Base-by-base conservation (phyloP, 805 yeast genomes). In the Ogataea corticis region DNA sequence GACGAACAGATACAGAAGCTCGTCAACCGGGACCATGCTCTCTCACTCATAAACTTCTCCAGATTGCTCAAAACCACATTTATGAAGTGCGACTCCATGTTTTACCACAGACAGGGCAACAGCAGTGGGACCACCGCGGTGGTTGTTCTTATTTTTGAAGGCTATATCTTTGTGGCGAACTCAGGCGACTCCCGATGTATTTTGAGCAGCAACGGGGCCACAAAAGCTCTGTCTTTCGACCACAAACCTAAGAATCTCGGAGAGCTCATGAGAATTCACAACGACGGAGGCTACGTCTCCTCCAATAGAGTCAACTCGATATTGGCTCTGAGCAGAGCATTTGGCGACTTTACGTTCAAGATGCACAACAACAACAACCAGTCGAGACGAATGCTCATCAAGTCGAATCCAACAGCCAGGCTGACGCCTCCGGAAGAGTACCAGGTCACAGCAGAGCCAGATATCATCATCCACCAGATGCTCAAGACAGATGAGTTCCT, bases 391-490 rank as follows among this genome's bases (percentile, higher is more conserved):
- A 48, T 51, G 32, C 30, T 56, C 4, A 44, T 58, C 2, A 52
- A 45, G 30, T 33, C 56, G 11, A 46, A 50, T 25, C 46, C 50
- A 32, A 45, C 33, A 62, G 68, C 48, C 46, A 63, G 49, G 57
- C 58, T 61, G 54, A 67, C 60, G 40, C 80, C 70, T 1, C 82
- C 86, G 7, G 87, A 83, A 64, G 92, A 86, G 58, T 82, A 85
- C 42, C 85, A 85, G 54, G 94, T 86, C 19, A 85, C 90, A 1
- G 87, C 81, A 27, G 88, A 83, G 56, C 95, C 95, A 0, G 95
- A 86, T 55, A 76, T 85, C 2, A 69, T 85, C 31, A 69, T 73
- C 49, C 89, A 84, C 58, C 68, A 71, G 52, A 36, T 59, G 5
- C 63, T 73, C 16, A 53, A 55, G 1, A 59, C 64, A 15, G 89